Evolutionary conservation across 169 alveolate genomes (phyloP).

Genomic region (Cryptosporidium ubiquitum): DNA sequence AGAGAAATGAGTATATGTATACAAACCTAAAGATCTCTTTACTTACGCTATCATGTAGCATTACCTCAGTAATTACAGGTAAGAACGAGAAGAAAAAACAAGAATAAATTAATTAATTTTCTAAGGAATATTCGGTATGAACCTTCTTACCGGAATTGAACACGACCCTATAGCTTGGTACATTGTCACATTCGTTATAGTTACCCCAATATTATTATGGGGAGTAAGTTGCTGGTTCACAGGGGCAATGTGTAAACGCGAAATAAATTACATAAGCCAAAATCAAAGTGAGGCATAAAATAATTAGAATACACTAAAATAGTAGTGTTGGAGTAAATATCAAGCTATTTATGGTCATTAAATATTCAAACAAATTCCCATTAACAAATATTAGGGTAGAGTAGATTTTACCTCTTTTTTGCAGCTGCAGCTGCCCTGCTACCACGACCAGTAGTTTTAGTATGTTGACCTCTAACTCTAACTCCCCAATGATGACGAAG

Average conservation of each 20-base stretch:
- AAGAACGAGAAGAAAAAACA: background rate
- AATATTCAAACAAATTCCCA: background rate
- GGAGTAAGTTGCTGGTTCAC: constrained; percentile 69
- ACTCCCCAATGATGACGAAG: constrained; percentile 98
- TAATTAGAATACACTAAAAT: constrained; percentile 1
- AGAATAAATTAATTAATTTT: background rate
- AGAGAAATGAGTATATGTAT: constrained; percentile 70
- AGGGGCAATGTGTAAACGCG: constrained; percentile 68
- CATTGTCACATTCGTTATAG: constrained; percentile 32
- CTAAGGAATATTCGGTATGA: constrained; percentile 64
- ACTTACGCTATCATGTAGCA: constrained; percentile 41
- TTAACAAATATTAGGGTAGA: background rate
- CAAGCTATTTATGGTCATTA: constrained; percentile 2
- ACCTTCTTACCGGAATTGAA: constrained; percentile 62
- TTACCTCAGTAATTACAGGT: constrained; percentile 70
- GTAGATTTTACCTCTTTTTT: constrained; percentile 90
- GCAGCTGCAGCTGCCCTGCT: constrained; percentile 98
- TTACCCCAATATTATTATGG: constrained; percentile 59
- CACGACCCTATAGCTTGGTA: constrained; percentile 71
- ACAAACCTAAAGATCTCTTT: constrained; percentile 56
- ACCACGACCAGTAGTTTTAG: constrained; percentile 99
- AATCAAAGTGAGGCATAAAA: background rate
- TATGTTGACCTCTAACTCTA: constrained; percentile 99
- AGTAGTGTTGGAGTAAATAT: background rate
- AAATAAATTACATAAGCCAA: constrained; percentile 18